Evolutionary conservation across 2,329 filamentous ascomycete species (phyloP).

Genomic region (Chalaropsis ovoidea): DNA sequence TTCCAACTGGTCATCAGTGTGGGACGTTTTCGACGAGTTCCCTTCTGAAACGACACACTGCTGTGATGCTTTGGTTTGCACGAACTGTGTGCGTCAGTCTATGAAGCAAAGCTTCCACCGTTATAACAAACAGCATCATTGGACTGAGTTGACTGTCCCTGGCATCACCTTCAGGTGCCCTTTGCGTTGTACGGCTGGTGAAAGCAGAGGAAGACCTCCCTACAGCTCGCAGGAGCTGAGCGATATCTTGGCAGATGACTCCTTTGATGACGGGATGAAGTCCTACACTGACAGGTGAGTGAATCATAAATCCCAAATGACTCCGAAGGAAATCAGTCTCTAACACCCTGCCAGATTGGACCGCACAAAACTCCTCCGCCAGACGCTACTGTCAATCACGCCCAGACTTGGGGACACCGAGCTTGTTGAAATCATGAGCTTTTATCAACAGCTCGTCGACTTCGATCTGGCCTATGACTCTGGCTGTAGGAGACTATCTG

Average conservation of each 20-base stretch:
- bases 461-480: neutral
- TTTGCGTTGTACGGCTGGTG: neutral
- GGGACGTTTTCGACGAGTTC: constrained; percentile 3
- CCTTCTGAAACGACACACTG: neutral
- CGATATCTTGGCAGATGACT: neutral
- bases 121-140: neutral
- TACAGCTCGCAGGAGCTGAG: neutral
- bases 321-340: neutral
- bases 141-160: neutral
- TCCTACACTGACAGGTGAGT: neutral
- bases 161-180: neutral
- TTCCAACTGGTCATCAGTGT: neutral
- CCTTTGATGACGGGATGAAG: neutral
- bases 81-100: neutral
- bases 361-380: neutral
- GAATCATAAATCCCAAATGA: neutral
- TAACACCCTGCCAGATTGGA: neutral
- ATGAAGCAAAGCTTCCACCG: neutral
- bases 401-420: neutral
- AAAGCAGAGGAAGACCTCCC: neutral
- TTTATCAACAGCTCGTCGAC: neutral
- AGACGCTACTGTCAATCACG: neutral
- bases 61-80: constrained; percentile 1
- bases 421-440: neutral
- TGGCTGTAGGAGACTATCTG: neutral